Evolutionary conservation across 805 yeast species (phyloP), one percentile per base, ranked within the genome.

Genomic region (Wilhelminamyces savonicus): DNA sequence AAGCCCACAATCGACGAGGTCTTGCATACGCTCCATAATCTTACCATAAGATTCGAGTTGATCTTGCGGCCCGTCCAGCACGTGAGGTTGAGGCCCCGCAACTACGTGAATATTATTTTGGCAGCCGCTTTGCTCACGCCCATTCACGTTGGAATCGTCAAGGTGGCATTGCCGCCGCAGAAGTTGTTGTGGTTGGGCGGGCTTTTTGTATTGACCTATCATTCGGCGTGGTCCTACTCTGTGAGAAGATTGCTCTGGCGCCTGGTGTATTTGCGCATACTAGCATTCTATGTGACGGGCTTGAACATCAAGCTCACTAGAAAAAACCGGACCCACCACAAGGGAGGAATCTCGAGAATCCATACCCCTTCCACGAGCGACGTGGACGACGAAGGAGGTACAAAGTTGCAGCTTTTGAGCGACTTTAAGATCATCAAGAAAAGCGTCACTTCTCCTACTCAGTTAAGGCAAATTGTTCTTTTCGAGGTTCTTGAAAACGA

Each of bases 401-500:
- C 24, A 4, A 31, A 35, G 24, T 39, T 50, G 7, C 50, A 48
- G 22, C 34, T 50, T 16, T 43, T 58, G 19, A 48, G 53, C 26
- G 64, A 62, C 33, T 64, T 62, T 43, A 62, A 51, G 26, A 57
- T 69, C 14, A 24, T 66, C 20, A 56, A 54, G 21, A 68, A 64
- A 27, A 43, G 51, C 3, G 49, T 57, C 4, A 49, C 56, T 3
- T 59, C 69, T 0, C 56, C 71, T 3, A 61, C 69, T 7, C 66
- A 55, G 33, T 44, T 65, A 19, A 67, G 67, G 14, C 74, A 72
- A 39, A 55, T 65, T 3, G 61, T 76, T 2, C 56, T 66, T 30
- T 75, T 76, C 36, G 69, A 65, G 28, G 53, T 76, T 1, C 44
- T 69, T 22, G 78, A 77, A 41, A 71, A 76, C 40, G 76, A 77